Evolutionary conservation across 164 flowering plant genomes (phyloP), one percentile per base, ranked within the genome.

Genomic region (Sedum album): DNA sequence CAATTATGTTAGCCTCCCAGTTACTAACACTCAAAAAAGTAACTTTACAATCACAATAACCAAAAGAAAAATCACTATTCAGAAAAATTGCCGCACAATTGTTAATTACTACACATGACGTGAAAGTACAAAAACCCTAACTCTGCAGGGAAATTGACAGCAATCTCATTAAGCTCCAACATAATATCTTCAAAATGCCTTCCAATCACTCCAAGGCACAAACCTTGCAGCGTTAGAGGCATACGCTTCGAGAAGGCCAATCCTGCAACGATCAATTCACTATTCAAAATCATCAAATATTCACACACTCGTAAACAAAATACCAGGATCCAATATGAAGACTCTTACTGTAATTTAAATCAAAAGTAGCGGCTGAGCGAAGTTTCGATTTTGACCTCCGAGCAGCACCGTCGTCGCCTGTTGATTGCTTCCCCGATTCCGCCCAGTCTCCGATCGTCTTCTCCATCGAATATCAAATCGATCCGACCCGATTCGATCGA

Each of bases 181-280:
- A 85, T 70, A 18, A 90, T 79, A 71, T 90, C 96, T 78, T 90
- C 93, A 65, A 92, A 79, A 78, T 88, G 88, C 79, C 74, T 71
- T 21, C 97, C 97, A 63, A 92, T 70, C 49, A 92, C 83, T 66
- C 88, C 86, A 60, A 92, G 76, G 67, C 97, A 92, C 74, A 92
- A 81, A 71, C 85, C 80, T 17, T 76, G 74, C 68, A 89, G 75
- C 66, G 80, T 82, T 5, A 85, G 85, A 64, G 78, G 72, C 51
- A 77, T 82, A 55, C 61, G 33, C 75, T 76, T 86, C 64, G 57
- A 67, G 61, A 60, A 28, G 4, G 65, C 65, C 33, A 72, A 33
- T 46, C 78, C 88, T 86, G 78, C n/a, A 41, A 72, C 9, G 44
- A n/a, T 38, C 26, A 62, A 13, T 17, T 6, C 31, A 10, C 38